Percentiles rank a stretch among this genome's conserved stretches.
Conservation (phyloP, 2,329 filamentous ascomycete genomes). For the Monosporascus sp. region DNA sequence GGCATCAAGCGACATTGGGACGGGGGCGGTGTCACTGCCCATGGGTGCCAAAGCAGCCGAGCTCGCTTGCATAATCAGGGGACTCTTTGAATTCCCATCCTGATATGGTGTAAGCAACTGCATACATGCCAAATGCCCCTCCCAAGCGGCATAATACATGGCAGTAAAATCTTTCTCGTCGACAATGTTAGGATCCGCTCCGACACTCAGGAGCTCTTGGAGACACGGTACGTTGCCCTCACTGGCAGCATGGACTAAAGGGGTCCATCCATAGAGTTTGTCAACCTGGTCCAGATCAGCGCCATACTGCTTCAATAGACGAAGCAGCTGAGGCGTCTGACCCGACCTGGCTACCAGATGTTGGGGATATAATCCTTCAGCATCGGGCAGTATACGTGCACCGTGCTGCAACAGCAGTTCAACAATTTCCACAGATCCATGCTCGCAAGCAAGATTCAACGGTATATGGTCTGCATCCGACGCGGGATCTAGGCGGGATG, state of each 20-base stretch:
- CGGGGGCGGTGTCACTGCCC: constrained; percentile 44
- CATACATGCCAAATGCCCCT: constrained; percentile 94
- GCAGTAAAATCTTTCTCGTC: constrained; percentile 93
- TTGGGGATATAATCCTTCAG: constrained; percentile 94
- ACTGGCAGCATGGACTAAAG: constrained; percentile 90
- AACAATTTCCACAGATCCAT: constrained; percentile 80
- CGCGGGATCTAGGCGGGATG: constrained; percentile 79
- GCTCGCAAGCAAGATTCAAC: constrained; percentile 89
- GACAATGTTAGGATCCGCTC: constrained; percentile 70
- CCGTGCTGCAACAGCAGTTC: constrained; percentile 76
- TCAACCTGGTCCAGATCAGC: constrained; percentile 89
- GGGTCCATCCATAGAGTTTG: constrained; percentile 96
- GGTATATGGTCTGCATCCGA: constrained; percentile 90
- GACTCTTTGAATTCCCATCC: constrained; percentile 36
- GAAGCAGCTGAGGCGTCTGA: constrained; percentile 70
- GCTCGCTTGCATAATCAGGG: constrained; percentile 37
- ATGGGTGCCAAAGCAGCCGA: constrained; percentile 34
- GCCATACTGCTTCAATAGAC: constrained; percentile 77
- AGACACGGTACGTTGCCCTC: constrained; percentile 91
- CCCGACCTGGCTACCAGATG: constrained; percentile 90
- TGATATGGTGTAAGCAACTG: constrained; percentile 67
- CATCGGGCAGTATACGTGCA: constrained; percentile 83
- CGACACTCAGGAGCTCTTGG: constrained; percentile 71
- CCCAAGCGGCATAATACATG: constrained; percentile 98
- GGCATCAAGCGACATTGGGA: constrained; percentile 65